A percentile compares a stretch with the other conserved stretches of the same genome.
Conservation (phyloP, 192 early-diverging fungal species). For the Umbelopsis sp. region DNA sequence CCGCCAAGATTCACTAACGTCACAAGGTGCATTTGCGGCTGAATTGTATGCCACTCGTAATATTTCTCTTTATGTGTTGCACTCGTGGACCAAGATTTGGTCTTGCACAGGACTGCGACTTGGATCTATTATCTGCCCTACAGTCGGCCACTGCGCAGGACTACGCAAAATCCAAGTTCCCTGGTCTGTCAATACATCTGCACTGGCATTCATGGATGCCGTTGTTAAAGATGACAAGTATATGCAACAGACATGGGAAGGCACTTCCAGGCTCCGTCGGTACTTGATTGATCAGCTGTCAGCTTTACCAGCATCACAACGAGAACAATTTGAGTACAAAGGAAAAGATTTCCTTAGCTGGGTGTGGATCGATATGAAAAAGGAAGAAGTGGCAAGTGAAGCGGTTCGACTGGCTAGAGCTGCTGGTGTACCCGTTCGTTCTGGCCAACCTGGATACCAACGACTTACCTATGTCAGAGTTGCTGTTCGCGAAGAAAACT, state of each 20-base stretch:
- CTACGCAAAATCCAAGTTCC: conserved; percentile 86
- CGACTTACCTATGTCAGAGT: conserved; percentile 75
- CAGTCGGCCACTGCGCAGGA: conserved; percentile 66
- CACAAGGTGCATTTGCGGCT: conserved; percentile 67
- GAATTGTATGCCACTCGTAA: conserved; percentile 61
- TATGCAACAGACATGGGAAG: conserved; percentile 76
- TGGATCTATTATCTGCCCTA: conserved; percentile 87
- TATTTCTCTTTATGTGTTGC: conserved; percentile 84
- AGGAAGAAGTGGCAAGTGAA: conserved; percentile 57
- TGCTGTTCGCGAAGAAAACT: conserved; percentile 71
- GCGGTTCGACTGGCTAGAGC: conserved; percentile 65
- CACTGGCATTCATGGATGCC: conserved; percentile 79
- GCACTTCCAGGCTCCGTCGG: conserved; percentile 70
- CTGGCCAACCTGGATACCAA: conserved; percentile 76
- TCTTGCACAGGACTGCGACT: conserved; percentile 89
- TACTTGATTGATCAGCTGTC: conserved; percentile 49
- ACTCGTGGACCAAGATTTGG: conserved; percentile 96
- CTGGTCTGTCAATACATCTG: conserved; percentile 91
- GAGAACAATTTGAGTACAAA: conserved; percentile 61
- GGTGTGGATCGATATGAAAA: conserved; percentile 83
- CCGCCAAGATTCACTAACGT: conserved; percentile 80
- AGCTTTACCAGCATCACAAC: conserved; percentile 15
- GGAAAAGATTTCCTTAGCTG: conserved; percentile 82
- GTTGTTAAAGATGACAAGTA: conserved; percentile 73
- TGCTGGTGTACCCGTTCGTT: conserved; percentile 86